Percentiles rank a stretch among this genome's conserved stretches.
phyloP scores from a whole-genome alignment of 2,329 filamentous ascomycete genomes.

The Cordyceps cateniannulata region DNA sequence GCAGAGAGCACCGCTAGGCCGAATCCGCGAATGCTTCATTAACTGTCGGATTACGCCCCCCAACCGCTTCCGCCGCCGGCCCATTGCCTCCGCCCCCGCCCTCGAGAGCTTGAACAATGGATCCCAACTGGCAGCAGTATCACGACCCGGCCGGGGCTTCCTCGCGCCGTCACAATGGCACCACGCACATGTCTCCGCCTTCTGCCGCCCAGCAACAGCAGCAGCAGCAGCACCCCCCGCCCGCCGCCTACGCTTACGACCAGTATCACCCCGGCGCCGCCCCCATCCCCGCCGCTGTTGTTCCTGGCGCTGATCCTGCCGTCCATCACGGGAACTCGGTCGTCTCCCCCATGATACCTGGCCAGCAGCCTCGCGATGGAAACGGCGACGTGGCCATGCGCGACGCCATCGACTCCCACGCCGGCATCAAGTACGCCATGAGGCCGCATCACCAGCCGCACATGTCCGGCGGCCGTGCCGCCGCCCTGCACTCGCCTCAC shows the following conservation, averaged over 20 bases:
- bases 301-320: constrained; percentile 27
- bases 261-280: constrained; percentile 47
- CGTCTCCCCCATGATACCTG: constrained; percentile 44
- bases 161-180: constrained; percentile 58
- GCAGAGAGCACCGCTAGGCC: background rate
- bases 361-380: constrained; percentile 56
- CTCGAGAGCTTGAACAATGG: constrained; percentile 32
- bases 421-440: constrained; percentile 78
- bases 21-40: constrained; percentile 8
- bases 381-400: constrained; percentile 81
- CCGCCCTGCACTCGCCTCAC: constrained; percentile 59
- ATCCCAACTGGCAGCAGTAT: constrained; percentile 48
- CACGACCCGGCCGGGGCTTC: constrained; percentile 52
- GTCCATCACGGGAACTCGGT: constrained; percentile 34
- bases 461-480: constrained; percentile 37
- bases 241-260: constrained; percentile 60
- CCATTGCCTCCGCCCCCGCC: constrained; percentile 1
- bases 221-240: constrained; percentile 26
- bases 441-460: constrained; percentile 73
- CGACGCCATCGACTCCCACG: constrained; percentile 75
- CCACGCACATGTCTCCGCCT: constrained; percentile 26
- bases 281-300: constrained; percentile 22
- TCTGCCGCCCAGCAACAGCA: constrained; percentile 15
- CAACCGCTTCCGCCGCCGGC: constrained; percentile 5
- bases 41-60: background rate